Conservation (phyloP, 257 asterid species). For the Solanum chilense region DNA sequence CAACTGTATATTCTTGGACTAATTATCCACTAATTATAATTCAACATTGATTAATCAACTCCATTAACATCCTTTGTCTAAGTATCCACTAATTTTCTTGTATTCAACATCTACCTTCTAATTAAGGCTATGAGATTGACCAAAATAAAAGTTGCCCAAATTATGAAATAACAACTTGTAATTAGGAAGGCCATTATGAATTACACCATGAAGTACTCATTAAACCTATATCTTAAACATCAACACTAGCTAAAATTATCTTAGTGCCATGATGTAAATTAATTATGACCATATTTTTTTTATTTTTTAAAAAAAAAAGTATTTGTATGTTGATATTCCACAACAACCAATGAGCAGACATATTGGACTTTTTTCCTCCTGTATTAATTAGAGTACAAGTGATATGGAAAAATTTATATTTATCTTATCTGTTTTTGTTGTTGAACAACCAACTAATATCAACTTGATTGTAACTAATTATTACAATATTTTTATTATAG, state of each 20-base stretch:
- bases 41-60: neutral
- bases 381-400: neutral
- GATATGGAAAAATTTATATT: neutral
- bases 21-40: neutral
- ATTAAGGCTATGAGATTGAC: no score
- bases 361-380: neutral
- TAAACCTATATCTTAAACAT: neutral
- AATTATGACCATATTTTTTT: neutral
- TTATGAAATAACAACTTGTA: neutral
- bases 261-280: neutral
- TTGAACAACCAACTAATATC: neutral
- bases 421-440: neutral
- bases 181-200: neutral
- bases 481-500: neutral
- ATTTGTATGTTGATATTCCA: neutral
- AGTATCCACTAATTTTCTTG: neutral
- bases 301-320: no score
- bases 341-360: neutral
- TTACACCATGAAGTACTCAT: neutral
- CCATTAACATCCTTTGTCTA: neutral
- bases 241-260: neutral
- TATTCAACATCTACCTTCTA: neutral
- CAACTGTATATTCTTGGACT: neutral
- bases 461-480: neutral
- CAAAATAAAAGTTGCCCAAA: no score